Evolutionary conservation across 2,329 filamentous ascomycete species (phyloP), one percentile per base, ranked within the genome.

Genomic region (Diplodia seriata): DNA sequence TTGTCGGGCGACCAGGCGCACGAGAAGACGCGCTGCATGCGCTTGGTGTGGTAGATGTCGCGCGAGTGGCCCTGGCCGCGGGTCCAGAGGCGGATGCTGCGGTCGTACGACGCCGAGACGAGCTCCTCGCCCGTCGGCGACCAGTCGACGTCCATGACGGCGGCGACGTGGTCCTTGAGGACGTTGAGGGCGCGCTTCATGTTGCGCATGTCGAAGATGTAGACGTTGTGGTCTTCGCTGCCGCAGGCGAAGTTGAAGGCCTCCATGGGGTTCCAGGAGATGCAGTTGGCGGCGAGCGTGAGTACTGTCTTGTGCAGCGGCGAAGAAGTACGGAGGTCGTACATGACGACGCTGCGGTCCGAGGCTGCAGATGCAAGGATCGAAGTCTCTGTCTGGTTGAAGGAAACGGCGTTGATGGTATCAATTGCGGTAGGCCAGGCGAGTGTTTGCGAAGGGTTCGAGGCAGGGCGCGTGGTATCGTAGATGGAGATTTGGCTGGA

Each of bases 111-210:
- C 5, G 92, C 95, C 15, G 90, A 92, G 23, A 98, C 93, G 55
- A 99, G 87, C 78, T 97, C 94, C 78, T 97, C 91, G 69, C 95
- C 95, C 0, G 95, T 98, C 0, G 95, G 94, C 59, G 90, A 94
- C 81, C 94, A 99, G 76, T 97, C 93, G 50, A 99, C 90, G 78
- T 97, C 94, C 92, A 97, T 97, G 29, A 97, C 94, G 23, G 95
- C 95, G 8, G 89, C 87, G 59, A 97, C 93, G 76, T 97, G 93
- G 73, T 94, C 92, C 79, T 94, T 95, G 66, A 97, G 85, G 9
- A 97, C 89, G 76, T 98, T 97, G 69, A 97, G 82, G 0, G 94
- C 92, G 70, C 93, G 89, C 72, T 92, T 89, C 78, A 97, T 90
- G 76, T 93, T 94, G 73, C 95, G 88, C 87, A 96, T 96, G 79